Base-by-base conservation (phyloP, 2,329 filamentous ascomycete species). In the Trichocomaceae sp. region DNA sequence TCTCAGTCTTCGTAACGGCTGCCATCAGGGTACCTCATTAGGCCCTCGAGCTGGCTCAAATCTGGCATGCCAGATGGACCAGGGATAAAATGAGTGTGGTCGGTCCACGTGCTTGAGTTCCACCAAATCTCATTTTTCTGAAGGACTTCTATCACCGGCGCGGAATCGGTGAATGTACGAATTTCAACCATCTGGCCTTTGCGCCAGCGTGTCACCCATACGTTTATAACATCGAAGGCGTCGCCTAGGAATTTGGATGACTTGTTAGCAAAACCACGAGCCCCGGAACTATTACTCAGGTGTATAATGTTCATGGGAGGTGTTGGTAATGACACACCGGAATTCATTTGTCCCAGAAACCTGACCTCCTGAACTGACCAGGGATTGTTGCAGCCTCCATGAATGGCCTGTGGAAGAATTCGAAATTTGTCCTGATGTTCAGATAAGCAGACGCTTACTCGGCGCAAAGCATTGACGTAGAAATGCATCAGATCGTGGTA, bases 291-390 rank as follows among this genome's bases (percentile, higher is more conserved):
- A n/a, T n/a, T n/a, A n/a, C n/a, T n/a, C n/a, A n/a, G n/a, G n/a
- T n/a, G n/a, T n/a, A n/a, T n/a, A n/a, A n/a, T n/a, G 23, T 26
- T 26, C 7, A 26, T 26, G 7, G 23, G 23, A 26, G 7, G 33
- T 5, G 12, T 5, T 10, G 2, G 10, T 10, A 29, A 9, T 8
- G 45, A 37, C 59, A 42, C 58, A 69, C 67, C 67, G n/a, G 64
- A 66, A 57, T 69, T 69, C 62, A 64, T 66, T 3, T 64, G 47
- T 2, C 65, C 67, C 52, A 61, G 65, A 50, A 68, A 67, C 9
- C 65, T 51, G 7, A 69, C 57, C 57, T 69, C 67, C 57, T 67
- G 59, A 8, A 69, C 66, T 10, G 66, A 69, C 67, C 67, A 69
- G 47, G 55, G 57, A 50, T 61, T 58, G 50, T 69, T 61, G 53